A percentile compares a stretch with the other conserved stretches of the same genome.
phyloP scores from a whole-genome alignment of 169 alveolate species.

The Eimeria praecox region DNA sequence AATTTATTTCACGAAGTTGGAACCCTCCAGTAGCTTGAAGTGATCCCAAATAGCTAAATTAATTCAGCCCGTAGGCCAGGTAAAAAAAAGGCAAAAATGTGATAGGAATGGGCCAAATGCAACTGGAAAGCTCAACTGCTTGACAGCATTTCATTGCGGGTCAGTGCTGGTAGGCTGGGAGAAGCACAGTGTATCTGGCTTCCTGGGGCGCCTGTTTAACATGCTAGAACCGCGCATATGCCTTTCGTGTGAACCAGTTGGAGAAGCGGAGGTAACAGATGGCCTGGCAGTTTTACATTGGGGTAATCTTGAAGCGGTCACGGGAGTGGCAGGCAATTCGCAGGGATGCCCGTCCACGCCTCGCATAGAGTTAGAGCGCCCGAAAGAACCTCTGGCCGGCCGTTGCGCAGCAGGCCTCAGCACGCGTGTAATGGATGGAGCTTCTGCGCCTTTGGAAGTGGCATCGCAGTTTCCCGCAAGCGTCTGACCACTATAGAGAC shows the following conservation, averaged over 20 bases:
- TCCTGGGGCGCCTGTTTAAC: constrained; percentile 50
- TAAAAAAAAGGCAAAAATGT: background rate
- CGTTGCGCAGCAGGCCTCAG: constrained; percentile 34
- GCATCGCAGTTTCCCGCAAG: constrained; percentile 3
- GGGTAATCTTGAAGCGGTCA: constrained; percentile 58
- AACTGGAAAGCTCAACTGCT: background rate
- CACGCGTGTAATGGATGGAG: background rate
- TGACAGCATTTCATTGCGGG: constrained; percentile 12
- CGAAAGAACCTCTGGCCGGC: constrained; percentile 40
- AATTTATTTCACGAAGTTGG: background rate
- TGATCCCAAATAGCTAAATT: background rate
- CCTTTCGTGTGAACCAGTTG: constrained; percentile 45
- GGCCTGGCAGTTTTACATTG: constrained; percentile 43
- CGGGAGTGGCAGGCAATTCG: constrained; percentile 53
- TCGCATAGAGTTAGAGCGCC: constrained; percentile 63
- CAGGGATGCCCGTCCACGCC: constrained; percentile 35
- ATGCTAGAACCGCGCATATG: constrained; percentile 35
- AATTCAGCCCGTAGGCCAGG: background rate
- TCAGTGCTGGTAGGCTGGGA: constrained; percentile 50
- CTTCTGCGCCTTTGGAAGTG: background rate
- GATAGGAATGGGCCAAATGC: background rate
- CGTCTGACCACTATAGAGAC: background rate
- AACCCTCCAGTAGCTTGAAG: background rate
- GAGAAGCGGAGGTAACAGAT: constrained; percentile 26
- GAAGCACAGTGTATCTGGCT: constrained; percentile 8